A percentile compares a stretch with the other conserved stretches of the same genome.
Conservation (phyloP, 768 basidiomycete genomes). For the Cyclocybe cylindracea region DNA sequence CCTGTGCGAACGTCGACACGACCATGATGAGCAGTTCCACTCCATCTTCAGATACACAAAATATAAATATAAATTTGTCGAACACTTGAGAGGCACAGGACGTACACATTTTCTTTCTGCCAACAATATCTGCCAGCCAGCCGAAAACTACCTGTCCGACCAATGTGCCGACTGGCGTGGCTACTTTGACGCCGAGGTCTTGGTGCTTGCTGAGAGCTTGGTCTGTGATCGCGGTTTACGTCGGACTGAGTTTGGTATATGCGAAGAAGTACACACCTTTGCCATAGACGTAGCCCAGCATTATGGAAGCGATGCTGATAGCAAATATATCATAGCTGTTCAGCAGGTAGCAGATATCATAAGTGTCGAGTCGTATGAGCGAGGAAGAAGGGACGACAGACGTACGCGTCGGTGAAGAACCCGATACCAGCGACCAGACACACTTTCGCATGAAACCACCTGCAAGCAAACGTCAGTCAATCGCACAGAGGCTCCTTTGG, state of each 20-base stretch:
- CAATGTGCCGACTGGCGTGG: conserved; percentile 75
- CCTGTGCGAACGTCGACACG: conserved; percentile 76
- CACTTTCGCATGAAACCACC: conserved; percentile 86
- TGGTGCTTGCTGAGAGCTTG: conserved; percentile 55
- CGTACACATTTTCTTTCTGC: conserved; percentile 81
- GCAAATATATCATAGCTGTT: conserved; percentile 82
- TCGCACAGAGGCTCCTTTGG: not conserved
- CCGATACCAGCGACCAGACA: conserved; percentile 75
- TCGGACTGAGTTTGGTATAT: too few species aligned
- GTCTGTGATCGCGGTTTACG: conserved; percentile 21
- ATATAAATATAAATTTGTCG: not conserved
- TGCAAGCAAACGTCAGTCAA: conserved; percentile 22
- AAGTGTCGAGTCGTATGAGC: too few species aligned
- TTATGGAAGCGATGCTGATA: conserved; percentile 81
- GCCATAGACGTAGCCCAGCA: conserved; percentile 85
- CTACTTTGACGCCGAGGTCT: conserved; percentile 76
- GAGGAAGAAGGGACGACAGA: conserved; percentile 26
- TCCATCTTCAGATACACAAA: conserved; percentile 45
- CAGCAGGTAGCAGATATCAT: not conserved
- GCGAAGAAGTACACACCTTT: conserved; percentile 19
- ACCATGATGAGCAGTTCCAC: conserved; percentile 83
- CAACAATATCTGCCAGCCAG: conserved; percentile 75
- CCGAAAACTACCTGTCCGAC: conserved; percentile 18
- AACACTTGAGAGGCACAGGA: conserved; percentile 4
- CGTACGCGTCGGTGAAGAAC: conserved; percentile 87